Base-by-base conservation (phyloP, 768 basidiomycete genomes). In the Hericium rajendrae region DNA sequence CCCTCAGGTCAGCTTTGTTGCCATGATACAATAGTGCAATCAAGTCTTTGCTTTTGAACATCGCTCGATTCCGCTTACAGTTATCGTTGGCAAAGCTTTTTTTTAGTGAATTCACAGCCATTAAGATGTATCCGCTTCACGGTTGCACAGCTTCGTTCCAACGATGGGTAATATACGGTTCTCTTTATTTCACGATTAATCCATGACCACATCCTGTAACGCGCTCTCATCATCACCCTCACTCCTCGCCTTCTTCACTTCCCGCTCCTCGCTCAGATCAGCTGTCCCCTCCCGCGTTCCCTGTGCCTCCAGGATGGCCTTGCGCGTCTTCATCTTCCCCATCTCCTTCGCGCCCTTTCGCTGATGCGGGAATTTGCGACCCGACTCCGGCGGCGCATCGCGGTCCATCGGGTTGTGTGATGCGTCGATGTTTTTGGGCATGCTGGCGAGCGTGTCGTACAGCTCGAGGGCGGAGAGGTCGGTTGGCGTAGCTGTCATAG, bases 361-460 rank as follows among this genome's bases (percentile, higher is more conserved):
- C 32, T 16, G 18, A 12, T 22, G 24, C 9, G 18, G 49, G 11
- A 15, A 15, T 9, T 38, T 37, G 39, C 48, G 48, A n/a, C 40
- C 55, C 26, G 57, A 48, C 55, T 61, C 48, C 20, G 24, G 57
- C 38, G 15, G 43, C 46, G 54, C 61, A 10, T 70, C 71, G 4
- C 69, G 67, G 43, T 69, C 68, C 60, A 72, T 72, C n/a, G 70
- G 71, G 53, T 76, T 75, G 54, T 75, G 73, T 40, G 77, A 76
- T 4, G 64, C 70, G 38, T 80, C 77, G 18, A 73, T 67, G 57
- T 77, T 74, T 65, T 89, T 89, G 3, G 87, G 86, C 58, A 89
- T 71, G 20, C 77, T 73, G 0, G 72, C 69, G 28, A 89, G 73
- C 52, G 76, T 73, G 2, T 73, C 69, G 63, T 91, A 91, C 2